A percentile compares a stretch with the other conserved stretches of the same genome.
Evolutionary conservation across 345 rosid species (phyloP).

Genomic region (Pugionium cornutum): DNA sequence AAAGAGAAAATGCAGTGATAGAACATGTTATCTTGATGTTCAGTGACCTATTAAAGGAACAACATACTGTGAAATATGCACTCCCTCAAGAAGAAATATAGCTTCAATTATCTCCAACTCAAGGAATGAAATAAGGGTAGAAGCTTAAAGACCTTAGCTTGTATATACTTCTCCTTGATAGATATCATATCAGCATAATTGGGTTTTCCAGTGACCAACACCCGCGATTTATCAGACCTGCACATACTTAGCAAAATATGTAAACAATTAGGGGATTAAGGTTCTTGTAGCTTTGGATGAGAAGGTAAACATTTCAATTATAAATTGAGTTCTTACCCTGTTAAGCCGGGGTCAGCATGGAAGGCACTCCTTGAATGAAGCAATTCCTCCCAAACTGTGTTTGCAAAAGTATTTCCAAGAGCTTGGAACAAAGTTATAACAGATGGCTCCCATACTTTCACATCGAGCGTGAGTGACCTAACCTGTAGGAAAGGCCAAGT

Average conservation of each 20-base stretch:
- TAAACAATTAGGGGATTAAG: not conserved
- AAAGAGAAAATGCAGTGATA: not conserved
- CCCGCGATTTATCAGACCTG: slow-evolving; percentile 64
- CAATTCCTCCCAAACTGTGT: slow-evolving; percentile 97
- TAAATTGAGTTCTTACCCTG: slow-evolving; percentile 49
- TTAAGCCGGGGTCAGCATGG: slow-evolving; percentile 58
- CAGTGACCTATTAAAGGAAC: slow-evolving; percentile 7
- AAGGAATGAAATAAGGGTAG: slow-evolving; percentile 25
- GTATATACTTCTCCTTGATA: slow-evolving; percentile 95
- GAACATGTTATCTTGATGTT: slow-evolving; percentile 11
- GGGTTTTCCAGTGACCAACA: slow-evolving; percentile 64
- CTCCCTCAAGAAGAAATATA: slow-evolving; percentile 11
- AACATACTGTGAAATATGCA: slow-evolving; percentile 26
- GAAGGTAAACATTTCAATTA: slow-evolving; percentile 15
- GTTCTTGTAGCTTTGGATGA: slow-evolving; percentile 12
- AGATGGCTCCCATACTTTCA: slow-evolving; percentile 97
- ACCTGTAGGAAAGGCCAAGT: slow-evolving; percentile 58
- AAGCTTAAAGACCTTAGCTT: slow-evolving; percentile 73
- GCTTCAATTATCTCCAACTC: slow-evolving; percentile 13
- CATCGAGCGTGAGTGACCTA: slow-evolving; percentile 97
- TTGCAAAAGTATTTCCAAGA: slow-evolving; percentile 84
- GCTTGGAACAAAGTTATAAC: slow-evolving; percentile 96
- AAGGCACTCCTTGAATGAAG: slow-evolving; percentile 79
- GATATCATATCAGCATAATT: slow-evolving; percentile 71
- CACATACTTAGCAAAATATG: slow-evolving; percentile 44